phyloP scores from a whole-genome alignment of 2,329 filamentous ascomycete genomes.

The Fusarium sp. region DNA sequence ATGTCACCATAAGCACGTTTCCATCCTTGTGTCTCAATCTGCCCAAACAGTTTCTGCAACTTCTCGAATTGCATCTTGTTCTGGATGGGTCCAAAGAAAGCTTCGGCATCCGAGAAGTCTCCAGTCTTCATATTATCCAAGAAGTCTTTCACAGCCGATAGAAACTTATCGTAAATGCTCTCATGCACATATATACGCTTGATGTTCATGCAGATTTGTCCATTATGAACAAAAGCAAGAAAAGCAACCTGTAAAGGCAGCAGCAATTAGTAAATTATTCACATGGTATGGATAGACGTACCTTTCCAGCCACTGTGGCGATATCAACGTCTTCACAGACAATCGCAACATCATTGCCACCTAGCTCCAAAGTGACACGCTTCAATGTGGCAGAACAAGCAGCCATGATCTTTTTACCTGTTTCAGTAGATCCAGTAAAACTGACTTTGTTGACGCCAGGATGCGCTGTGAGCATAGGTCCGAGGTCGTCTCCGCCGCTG shows the following conservation, averaged over 20 bases:
- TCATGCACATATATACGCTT: conserved; percentile 14
- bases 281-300: accelerated
- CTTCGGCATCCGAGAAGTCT: conserved; percentile 58
- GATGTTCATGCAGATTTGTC: conserved; percentile 11
- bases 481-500: conserved; percentile 71
- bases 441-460: conserved; percentile 71
- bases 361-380: conserved; percentile 70
- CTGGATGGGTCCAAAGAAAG: conserved; percentile 67
- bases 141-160: not conserved
- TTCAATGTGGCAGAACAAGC: conserved; percentile 63
- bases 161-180: conserved; percentile 3
- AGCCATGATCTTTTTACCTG: conserved; percentile 61
- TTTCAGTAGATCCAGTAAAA: conserved; percentile 73
- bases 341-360: conserved; percentile 8
- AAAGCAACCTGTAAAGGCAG: not conserved
- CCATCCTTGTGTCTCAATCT: conserved; percentile 60
- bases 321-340: conserved; percentile 15
- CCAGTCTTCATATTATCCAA: conserved; percentile 56
- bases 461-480: conserved; percentile 68
- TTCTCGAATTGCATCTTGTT: conserved; percentile 70
- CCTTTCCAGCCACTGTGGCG: conserved; percentile 9
- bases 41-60: conserved; percentile 56
- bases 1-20: conserved; percentile 55
- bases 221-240: not conserved
- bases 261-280: too few relatives aligned